Percentiles rank a stretch among this genome's conserved stretches.
Evolutionary conservation across 2,329 filamentous ascomycete species (phyloP).

Genomic region (Curvularia hawaiiensis): DNA sequence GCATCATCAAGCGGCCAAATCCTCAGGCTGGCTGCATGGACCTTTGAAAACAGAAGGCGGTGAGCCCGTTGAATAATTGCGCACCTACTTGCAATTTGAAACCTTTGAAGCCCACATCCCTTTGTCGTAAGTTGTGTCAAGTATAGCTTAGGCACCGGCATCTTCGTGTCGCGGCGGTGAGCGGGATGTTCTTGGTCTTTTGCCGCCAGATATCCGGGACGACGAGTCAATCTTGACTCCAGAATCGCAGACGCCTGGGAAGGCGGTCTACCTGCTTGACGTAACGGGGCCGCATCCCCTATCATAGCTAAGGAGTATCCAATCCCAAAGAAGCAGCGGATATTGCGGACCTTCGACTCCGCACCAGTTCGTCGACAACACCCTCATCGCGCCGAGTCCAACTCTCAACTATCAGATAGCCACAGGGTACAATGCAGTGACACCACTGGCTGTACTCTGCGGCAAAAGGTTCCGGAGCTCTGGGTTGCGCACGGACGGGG

Average conservation of each 20-base stretch:
- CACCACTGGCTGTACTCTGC: slow-evolving; percentile 17
- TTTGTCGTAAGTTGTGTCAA: slow-evolving; percentile 5
- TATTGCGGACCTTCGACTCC: slow-evolving; percentile 27
- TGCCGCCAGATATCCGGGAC: slow-evolving; percentile 9
- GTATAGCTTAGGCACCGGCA: slow-evolving; percentile 13
- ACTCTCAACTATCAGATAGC: slow-evolving; percentile 24
- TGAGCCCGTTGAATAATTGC: slow-evolving; percentile 5
- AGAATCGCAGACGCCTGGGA: slow-evolving; percentile 12
- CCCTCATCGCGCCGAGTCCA: slow-evolving; percentile 16
- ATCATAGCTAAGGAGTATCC: slow-evolving; percentile 16
- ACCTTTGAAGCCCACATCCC: not conserved
- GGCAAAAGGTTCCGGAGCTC: slow-evolving; percentile 8
- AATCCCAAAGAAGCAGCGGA: slow-evolving; percentile 28
- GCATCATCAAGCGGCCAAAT: slow-evolving; percentile 17
- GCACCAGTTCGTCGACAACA: slow-evolving; percentile 17
- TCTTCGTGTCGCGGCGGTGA: slow-evolving; percentile 22
- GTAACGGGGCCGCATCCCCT: slow-evolving; percentile 28
- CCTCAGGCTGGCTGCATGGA: slow-evolving; percentile 17
- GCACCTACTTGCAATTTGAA: slow-evolving; percentile 1
- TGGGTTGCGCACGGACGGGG: slow-evolving; percentile 22
- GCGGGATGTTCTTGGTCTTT: slow-evolving; percentile 13
- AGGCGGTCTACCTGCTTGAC: slow-evolving; percentile 29
- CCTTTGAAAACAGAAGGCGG: slow-evolving; percentile 23
- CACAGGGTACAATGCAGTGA: slow-evolving; percentile 16
- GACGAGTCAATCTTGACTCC: slow-evolving; percentile 14